phyloP scores from a whole-genome alignment of 352 stramenopile genomes.

The Pelagophyceae sp. region DNA sequence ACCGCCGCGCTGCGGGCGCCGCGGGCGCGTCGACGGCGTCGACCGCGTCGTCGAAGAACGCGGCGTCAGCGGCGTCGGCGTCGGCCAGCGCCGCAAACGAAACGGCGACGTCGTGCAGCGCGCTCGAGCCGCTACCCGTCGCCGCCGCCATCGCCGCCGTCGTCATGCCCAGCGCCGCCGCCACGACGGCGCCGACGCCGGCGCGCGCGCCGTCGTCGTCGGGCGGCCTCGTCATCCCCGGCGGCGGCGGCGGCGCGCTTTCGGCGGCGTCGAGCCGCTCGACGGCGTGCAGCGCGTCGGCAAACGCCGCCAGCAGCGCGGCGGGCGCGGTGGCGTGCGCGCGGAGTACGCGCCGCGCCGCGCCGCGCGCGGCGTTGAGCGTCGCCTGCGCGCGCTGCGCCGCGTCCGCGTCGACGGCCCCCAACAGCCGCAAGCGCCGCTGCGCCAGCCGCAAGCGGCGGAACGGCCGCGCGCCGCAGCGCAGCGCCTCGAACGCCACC shows the following conservation, averaged over 20 bases:
- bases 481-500: neutral
- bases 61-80: neutral
- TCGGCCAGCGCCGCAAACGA: neutral
- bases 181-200: too few species aligned
- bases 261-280: neutral
- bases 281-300: neutral
- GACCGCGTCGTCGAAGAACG: neutral
- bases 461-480: too few species aligned
- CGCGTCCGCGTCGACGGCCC: neutral
- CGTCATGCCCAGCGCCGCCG: too few species aligned
- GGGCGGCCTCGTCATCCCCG: too few species aligned
- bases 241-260: too few species aligned
- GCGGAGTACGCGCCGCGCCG: neutral
- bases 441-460: too few species aligned
- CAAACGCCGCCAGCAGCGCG: neutral
- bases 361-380: neutral
- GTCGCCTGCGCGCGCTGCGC: neutral
- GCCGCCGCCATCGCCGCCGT: too few species aligned
- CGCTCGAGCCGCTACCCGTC: too few species aligned
- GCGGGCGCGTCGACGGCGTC: neutral
- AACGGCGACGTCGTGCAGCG: neutral
- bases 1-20: too few species aligned
- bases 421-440: too few species aligned
- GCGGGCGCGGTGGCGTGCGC: neutral
- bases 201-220: too few species aligned